Evolutionary conservation across 345 rosid genomes (phyloP), one percentile per base, ranked within the genome.

Genomic region (Hevea brasiliensis): DNA sequence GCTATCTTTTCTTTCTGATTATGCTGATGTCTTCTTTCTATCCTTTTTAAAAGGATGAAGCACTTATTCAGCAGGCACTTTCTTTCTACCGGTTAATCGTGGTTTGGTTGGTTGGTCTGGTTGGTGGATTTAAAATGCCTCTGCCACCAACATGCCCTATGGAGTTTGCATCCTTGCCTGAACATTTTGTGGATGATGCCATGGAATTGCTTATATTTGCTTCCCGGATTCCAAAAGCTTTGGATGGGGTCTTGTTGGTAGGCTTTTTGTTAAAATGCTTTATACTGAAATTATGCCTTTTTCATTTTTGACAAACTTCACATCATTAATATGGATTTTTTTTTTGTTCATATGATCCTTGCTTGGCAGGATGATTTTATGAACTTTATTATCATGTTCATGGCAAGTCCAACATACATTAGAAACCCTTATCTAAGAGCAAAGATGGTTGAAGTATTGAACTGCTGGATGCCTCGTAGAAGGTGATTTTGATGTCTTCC

Each of bases 391-490:
- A 96, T 96, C 71, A 96, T 96, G 97, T 93, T 96, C 83, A 93
- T 93, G 98, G 97, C 81, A 64, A 93, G 97, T 83, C 96, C 99
- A 8, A 74, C 93, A 32, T 90, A 79, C 73, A 84, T 96, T 58
- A 90, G 90, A 82, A 93, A 96, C 65, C 99, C 99, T 45, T 93
- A 93, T 84, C 91, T 95, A 71, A 89, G 99, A 81, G 94, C 98
- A 72, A 96, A 96, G 85, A 93, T 96, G 99, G 99, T 96, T 66
- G 99, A 96, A 86, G 99, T 91, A 48, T 85, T 93, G 89, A 93
- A 96, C 72, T 90, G 97, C 84, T 96, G 98, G 98, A 96, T 96
- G 94, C 99, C 96, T 40, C 94, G 92, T 59, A 72, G 92, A 84
- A 88, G 97, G 98, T 93, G 63, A 74, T 80, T 41, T 73, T 32